These are phyloP conservation scores for Lentinula raphanica DNA, from an alignment of 768 basidiomycete genomes.

Conservation along the genomic window DNA sequence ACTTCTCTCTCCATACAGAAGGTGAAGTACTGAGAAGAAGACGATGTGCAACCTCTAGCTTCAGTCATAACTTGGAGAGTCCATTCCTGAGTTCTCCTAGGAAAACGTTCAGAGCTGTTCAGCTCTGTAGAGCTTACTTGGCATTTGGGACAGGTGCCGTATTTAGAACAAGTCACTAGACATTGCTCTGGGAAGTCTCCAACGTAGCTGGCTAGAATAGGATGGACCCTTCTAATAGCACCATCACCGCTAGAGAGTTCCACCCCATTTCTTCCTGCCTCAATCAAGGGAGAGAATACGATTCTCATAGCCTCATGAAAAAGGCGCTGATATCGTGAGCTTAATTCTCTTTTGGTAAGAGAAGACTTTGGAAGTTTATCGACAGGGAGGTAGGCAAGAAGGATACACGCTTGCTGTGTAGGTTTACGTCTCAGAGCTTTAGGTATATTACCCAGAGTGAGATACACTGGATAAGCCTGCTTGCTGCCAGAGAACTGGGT, in stretches of 20 bases:
- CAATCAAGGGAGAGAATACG: background rate
- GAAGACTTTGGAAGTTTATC: no score
- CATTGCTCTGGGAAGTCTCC: background rate
- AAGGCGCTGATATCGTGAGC: background rate
- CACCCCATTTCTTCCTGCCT: constrained; percentile 1
- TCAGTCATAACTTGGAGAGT: background rate
- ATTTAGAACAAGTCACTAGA: background rate
- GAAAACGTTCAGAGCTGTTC: background rate
- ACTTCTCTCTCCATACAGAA: no score
- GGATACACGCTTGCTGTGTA: no score
- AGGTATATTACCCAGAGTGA: constrained; percentile 29
- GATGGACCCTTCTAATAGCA: background rate
- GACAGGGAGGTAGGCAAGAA: no score
- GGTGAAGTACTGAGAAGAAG: background rate
- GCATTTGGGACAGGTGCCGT: background rate
- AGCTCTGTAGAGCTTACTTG: background rate
- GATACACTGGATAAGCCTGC: constrained; percentile 28
- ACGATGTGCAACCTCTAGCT: background rate
- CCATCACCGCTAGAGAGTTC: constrained; percentile 9
- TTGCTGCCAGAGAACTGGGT: no score
- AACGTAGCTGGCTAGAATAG: background rate
- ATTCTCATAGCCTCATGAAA: background rate
- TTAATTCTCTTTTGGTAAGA: no score
- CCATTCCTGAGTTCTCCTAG: background rate
- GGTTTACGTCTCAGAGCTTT: no score